Conservation (phyloP, 1,139 yeast genomes). For the Yamadazyma membranifaciens region DNA sequence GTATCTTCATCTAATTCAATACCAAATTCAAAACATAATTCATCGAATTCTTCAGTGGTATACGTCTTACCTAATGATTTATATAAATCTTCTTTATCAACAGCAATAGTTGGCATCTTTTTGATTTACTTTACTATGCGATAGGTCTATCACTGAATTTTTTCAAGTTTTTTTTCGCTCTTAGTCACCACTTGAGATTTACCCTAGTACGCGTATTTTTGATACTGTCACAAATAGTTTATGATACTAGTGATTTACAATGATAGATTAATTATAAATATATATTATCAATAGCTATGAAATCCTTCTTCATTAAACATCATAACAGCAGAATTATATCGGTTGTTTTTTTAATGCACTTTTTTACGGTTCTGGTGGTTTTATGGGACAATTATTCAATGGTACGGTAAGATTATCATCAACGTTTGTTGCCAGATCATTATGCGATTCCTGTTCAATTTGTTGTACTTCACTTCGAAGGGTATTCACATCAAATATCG, state of each 20-base stretch:
- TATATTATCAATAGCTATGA: too few species aligned
- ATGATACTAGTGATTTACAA: neutral
- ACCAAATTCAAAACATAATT: conserved; percentile 95
- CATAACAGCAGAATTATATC: too few species aligned
- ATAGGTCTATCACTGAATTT: neutral
- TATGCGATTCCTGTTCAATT: conserved; percentile 32
- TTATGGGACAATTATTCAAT: neutral
- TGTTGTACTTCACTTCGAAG: conserved; percentile 45
- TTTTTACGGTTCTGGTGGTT: too few species aligned
- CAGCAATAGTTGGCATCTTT: conserved; percentile 92
- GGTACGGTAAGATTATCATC: conserved; percentile 15
- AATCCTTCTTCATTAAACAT: too few species aligned
- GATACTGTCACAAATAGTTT: too few species aligned
- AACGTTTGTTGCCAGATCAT: conserved; percentile 16
- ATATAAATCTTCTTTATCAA: conserved; percentile 90
- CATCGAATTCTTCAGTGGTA: conserved; percentile 92
- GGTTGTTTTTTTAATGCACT: too few species aligned
- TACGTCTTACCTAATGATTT: conserved; percentile 75
- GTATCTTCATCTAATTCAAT: conserved; percentile 96
- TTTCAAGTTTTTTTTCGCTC: conserved; percentile 8
- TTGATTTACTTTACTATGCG: conserved; percentile 8
- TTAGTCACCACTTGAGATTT: neutral
- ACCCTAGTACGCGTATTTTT: conserved; percentile 8
- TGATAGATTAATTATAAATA: too few species aligned
- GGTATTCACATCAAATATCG: conserved; percentile 47